These are phyloP conservation scores for Theileria annulata DNA, from an alignment of 169 alveolate genomes.

Conservation along the genomic window DNA sequence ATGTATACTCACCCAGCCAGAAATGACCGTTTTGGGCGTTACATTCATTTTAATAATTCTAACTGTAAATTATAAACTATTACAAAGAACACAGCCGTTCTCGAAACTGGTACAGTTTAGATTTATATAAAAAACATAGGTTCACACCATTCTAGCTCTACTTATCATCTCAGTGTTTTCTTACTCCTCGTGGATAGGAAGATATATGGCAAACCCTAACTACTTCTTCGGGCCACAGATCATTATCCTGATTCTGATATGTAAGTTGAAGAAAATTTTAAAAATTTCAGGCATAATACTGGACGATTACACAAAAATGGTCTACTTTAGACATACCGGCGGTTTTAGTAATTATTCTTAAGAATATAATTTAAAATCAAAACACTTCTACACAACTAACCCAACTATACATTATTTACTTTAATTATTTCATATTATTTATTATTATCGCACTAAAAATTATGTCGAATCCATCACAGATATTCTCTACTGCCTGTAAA, in stretches of 20 bases:
- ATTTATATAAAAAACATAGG: neutral
- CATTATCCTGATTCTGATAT: conserved; percentile 29
- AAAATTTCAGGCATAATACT: conserved; percentile 37
- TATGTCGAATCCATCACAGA: conserved; percentile 30
- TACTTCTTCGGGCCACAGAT: conserved; percentile 65
- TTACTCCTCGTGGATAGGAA: conserved; percentile 47
- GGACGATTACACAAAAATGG: conserved; percentile 53
- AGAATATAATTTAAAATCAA: neutral
- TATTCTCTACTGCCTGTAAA: conserved; percentile 39
- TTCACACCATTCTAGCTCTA: conserved; percentile 22
- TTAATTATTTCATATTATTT: neutral
- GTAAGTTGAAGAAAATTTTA: conserved; percentile 14
- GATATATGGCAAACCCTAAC: conserved; percentile 64
- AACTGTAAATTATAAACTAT: conserved; percentile 42
- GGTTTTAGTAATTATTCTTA: neutral
- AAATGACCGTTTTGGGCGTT: conserved; percentile 50
- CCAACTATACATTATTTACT: neutral
- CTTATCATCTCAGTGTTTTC: conserved; percentile 39
- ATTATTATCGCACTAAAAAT: neutral
- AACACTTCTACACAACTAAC: neutral
- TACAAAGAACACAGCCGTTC: conserved; percentile 55
- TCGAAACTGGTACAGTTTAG: conserved; percentile 43
- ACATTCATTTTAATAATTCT: conserved; percentile 34
- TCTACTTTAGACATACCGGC: conserved; percentile 7
- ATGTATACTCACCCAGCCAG: conserved; percentile 23